Evolutionary conservation across 2,329 filamentous ascomycete species (phyloP).

Genomic region (Talaromyces piceae): DNA sequence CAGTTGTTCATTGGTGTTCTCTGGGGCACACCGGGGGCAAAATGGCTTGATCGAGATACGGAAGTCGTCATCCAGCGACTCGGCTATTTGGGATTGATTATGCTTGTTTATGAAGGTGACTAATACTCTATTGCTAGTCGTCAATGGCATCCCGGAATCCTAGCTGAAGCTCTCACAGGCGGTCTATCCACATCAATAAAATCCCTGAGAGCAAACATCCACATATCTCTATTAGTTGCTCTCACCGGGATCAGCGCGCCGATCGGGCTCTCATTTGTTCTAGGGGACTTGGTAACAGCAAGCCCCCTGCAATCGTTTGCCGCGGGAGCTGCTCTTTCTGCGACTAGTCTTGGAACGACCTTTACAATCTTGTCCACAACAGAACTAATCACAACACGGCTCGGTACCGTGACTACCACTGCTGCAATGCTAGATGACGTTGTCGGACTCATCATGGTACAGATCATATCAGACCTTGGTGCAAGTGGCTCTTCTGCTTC

Average conservation of each 20-base stretch:
- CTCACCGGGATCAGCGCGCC: constrained; percentile 57
- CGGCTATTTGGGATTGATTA: constrained; percentile 65
- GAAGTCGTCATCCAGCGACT: constrained; percentile 56
- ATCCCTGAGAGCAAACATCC: constrained; percentile 52
- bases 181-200: constrained; percentile 51
- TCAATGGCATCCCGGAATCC: not conserved
- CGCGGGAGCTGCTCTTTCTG: constrained; percentile 64
- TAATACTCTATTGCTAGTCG: not conserved
- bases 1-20: constrained; percentile 64
- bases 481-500: constrained; percentile 14
- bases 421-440: constrained; percentile 81
- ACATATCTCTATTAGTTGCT: constrained; percentile 56
- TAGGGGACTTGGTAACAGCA: constrained; percentile 43
- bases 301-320: constrained; percentile 59
- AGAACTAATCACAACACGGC: constrained; percentile 45
- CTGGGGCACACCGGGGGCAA: constrained; percentile 60
- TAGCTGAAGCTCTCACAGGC: constrained; percentile 1
- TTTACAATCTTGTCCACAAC: constrained; percentile 59
- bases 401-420: constrained; percentile 58
- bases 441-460: constrained; percentile 67
- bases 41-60: constrained; percentile 47
- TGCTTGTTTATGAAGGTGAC: constrained; percentile 63
- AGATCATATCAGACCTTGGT: constrained; percentile 63
- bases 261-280: constrained; percentile 58
- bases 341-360: constrained; percentile 66